A percentile compares a stretch with the other conserved stretches of the same genome.
These are phyloP conservation scores for Xanthoceras sorbifolium DNA, from an alignment of 345 rosid genomes.

Conservation along the genomic window DNA sequence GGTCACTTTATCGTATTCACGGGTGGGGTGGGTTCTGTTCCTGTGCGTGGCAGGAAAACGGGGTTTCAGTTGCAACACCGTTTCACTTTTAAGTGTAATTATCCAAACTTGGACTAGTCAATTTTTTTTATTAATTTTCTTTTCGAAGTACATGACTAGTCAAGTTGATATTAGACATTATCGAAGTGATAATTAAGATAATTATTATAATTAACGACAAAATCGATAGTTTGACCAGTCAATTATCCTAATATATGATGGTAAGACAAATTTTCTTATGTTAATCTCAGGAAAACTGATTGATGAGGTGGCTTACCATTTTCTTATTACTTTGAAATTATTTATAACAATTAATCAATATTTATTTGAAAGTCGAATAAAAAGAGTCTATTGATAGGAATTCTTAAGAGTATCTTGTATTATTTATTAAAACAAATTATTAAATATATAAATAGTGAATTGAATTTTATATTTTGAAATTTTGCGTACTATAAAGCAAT, in stretches of 20 bases:
- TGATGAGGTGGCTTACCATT: neutral
- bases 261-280: neutral
- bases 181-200: neutral
- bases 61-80: neutral
- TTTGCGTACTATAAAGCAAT: too few relatives aligned
- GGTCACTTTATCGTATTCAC: conserved; percentile 16
- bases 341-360: neutral
- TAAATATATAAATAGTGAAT: neutral
- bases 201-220: conserved; percentile 8
- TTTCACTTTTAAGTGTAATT: neutral
- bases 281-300: neutral
- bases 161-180: neutral
- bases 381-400: neutral
- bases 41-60: neutral
- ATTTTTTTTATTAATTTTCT: too few relatives aligned
- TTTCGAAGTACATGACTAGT: too few relatives aligned
- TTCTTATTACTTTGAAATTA: neutral
- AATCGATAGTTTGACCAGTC: conserved; percentile 20
- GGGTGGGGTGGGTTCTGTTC: neutral
- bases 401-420: neutral
- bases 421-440: too few relatives aligned
- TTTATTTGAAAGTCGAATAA: too few relatives aligned
- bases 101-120: conserved; percentile 26
- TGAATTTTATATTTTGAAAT: too few relatives aligned
- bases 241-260: neutral